Conservation (phyloP, 2,329 filamentous ascomycete species). For the Stemphylium vesicarium region DNA sequence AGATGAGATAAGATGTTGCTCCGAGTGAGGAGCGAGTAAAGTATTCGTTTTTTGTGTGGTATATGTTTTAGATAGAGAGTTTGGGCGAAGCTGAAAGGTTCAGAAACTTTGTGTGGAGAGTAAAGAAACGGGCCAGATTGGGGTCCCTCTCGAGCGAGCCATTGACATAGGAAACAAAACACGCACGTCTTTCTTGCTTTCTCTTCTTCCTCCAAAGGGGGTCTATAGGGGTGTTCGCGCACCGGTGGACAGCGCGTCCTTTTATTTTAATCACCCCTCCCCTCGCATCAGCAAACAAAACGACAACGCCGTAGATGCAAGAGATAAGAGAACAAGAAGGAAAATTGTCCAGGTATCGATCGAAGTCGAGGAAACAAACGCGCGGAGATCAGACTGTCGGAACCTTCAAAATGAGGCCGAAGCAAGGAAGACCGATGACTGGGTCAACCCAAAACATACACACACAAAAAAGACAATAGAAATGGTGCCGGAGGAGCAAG, state of each 20-base stretch:
- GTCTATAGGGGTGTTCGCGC: background rate
- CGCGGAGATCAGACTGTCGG: slow-evolving; percentile 13
- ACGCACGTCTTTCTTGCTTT: background rate
- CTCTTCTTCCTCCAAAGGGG: background rate
- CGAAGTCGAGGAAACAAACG: slow-evolving; percentile 12
- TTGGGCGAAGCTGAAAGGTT: no score
- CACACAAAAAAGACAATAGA: slow-evolving; percentile 10
- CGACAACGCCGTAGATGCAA: slow-evolving; percentile 17
- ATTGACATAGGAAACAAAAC: no score
- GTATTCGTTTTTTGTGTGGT: no score
- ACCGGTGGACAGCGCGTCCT: background rate
- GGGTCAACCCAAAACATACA: slow-evolving; percentile 8
- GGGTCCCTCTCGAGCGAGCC: no score
- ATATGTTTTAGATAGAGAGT: no score
- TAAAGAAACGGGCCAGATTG: no score
- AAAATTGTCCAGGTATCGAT: slow-evolving; percentile 16
- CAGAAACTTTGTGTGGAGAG: no score
- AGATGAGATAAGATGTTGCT: no score
- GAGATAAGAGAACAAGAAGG: slow-evolving; percentile 7
- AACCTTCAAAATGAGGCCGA: slow-evolving; percentile 9
- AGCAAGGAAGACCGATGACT: slow-evolving; percentile 10
- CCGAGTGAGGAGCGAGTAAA: no score
- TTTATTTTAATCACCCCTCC: background rate
- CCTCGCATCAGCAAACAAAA: background rate
- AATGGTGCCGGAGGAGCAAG: slow-evolving; percentile 14